Evolutionary conservation across 345 rosid genomes (phyloP).

Genomic region (Eucalyptus urophylla): DNA sequence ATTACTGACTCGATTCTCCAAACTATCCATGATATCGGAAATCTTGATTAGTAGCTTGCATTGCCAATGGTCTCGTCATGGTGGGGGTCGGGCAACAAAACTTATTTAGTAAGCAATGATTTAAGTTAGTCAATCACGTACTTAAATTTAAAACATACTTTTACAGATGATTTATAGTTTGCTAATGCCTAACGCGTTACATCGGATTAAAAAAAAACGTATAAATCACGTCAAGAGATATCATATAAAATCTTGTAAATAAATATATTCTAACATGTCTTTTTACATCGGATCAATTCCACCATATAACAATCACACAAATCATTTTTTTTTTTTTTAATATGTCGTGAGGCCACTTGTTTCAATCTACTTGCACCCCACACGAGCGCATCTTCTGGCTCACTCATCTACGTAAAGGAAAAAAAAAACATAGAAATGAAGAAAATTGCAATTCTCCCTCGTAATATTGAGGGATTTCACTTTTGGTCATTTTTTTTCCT

Average conservation of each 20-base stretch:
- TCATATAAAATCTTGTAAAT: not conserved
- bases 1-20: not conserved
- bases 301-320: not conserved
- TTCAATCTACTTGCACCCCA: not conserved
- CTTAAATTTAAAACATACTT: not conserved
- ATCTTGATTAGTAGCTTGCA: not conserved
- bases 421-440: not conserved
- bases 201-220: rapidly evolving
- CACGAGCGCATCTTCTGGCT: not conserved
- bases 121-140: not conserved
- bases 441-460: not conserved
- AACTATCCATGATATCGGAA: not conserved
- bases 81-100: not conserved
- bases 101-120: not conserved
- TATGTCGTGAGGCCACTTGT: not conserved
- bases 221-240: not conserved
- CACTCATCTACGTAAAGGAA: not conserved
- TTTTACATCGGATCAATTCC: not conserved
- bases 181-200: not conserved
- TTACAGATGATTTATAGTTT: not conserved
- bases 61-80: not conserved
- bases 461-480: not conserved
- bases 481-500: not conserved
- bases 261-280: not conserved
- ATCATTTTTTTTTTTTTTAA: not conserved